These are phyloP conservation scores for Sporothrix inflata DNA, from an alignment of 2,329 filamentous ascomycete genomes.

Conservation along the genomic window DNA sequence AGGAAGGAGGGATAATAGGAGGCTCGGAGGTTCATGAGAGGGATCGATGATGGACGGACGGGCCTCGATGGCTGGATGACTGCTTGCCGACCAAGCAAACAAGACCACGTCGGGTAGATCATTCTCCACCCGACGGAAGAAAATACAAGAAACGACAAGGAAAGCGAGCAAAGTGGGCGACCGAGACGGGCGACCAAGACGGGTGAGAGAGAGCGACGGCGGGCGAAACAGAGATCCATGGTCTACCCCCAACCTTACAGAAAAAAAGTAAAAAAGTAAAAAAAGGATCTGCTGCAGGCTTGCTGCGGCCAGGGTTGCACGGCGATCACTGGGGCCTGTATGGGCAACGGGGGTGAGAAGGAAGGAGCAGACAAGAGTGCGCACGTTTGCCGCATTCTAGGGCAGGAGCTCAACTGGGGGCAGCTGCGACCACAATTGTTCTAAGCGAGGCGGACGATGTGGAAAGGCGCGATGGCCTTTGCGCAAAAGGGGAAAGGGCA, in stretches of 20 bases:
- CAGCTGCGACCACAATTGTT: not conserved
- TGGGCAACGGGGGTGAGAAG: not conserved
- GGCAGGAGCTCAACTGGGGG: too few relatives aligned
- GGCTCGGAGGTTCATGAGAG: too few relatives aligned
- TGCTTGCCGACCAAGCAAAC: not conserved
- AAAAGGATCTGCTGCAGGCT: conserved; percentile 9
- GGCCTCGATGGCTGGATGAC: not conserved
- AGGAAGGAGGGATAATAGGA: too few relatives aligned
- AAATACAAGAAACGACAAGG: not conserved
- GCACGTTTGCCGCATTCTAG: not conserved
- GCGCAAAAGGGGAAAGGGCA: conserved; percentile 11
- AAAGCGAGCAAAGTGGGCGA: not conserved
- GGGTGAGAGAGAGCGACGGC: too few relatives aligned
- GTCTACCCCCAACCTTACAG: too few relatives aligned
- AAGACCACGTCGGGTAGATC: not conserved
- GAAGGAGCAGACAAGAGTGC: not conserved
- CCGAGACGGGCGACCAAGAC: not conserved
- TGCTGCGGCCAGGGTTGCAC: not conserved
- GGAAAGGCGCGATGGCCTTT: not conserved
- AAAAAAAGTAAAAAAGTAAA: too few relatives aligned
- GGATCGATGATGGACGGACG: not conserved
- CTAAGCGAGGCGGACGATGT: not conserved
- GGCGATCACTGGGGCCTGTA: not conserved
- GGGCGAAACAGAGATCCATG: too few relatives aligned
- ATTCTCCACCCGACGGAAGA: not conserved